Evolutionary conservation across 805 yeast species (phyloP).

Genomic region (Wickerhamiella brachini): DNA sequence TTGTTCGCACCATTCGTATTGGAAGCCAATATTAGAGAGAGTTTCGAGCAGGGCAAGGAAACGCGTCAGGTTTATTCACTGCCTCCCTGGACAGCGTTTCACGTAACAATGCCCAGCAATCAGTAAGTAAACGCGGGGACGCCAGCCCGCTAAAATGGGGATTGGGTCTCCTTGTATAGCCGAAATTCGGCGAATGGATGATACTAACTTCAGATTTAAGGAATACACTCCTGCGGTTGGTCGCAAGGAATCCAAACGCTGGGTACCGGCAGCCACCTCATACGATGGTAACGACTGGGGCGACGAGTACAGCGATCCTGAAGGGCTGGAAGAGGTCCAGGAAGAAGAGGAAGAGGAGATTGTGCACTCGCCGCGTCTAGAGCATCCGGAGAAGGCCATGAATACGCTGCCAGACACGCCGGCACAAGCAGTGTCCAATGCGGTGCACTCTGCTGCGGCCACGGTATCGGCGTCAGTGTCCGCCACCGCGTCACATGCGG

Average conservation of each 20-base stretch:
- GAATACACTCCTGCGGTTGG: constrained; percentile 7
- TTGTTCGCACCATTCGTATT: background rate
- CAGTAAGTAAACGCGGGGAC: constrained; percentile 3
- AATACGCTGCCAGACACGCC: background rate
- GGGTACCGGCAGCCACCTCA: constrained; percentile 24
- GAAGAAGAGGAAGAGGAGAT: constrained; percentile 3
- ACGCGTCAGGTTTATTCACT: background rate
- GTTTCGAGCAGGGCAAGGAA: background rate
- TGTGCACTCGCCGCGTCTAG: background rate
- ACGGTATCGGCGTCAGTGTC: background rate
- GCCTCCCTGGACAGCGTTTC: background rate
- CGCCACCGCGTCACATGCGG: background rate
- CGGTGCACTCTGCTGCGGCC: background rate
- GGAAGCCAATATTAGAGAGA: background rate
- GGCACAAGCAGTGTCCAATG: background rate
- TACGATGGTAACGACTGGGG: constrained; percentile 29
- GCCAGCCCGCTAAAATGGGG: too few species aligned
- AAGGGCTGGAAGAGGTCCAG: constrained; percentile 2
- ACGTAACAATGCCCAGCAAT: constrained; percentile 1
- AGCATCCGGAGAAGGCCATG: constrained; percentile 6
- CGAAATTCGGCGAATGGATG: background rate
- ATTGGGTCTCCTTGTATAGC: background rate
- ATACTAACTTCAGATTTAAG: constrained; percentile 1
- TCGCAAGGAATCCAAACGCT: constrained; percentile 23
- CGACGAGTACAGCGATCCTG: constrained; percentile 19